Percentiles rank a stretch among this genome's conserved stretches.
Evolutionary conservation across 257 asterid genomes (phyloP).

Genomic region (Nicotiana paniculata): DNA sequence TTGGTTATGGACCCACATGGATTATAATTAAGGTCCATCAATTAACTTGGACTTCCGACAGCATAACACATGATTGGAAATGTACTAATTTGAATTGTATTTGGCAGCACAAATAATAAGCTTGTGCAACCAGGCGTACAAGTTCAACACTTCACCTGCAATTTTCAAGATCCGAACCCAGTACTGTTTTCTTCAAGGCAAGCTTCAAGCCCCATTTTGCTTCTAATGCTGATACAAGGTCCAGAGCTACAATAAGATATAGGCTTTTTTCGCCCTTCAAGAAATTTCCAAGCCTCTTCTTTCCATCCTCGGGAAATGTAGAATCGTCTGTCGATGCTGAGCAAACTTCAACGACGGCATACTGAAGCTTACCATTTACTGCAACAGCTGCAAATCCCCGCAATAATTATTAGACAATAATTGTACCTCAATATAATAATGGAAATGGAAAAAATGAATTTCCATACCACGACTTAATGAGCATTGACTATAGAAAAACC

Average conservation of each 20-base stretch:
- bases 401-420: background rate
- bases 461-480: background rate
- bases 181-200: constrained; percentile 49
- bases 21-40: background rate
- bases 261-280: constrained; percentile 46
- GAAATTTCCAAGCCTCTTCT: constrained; percentile 60
- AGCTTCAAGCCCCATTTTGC: constrained; percentile 85
- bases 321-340: constrained; percentile 34
- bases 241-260: constrained; percentile 68
- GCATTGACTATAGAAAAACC: background rate
- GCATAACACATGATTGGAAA: background rate
- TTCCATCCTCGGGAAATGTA: constrained; percentile 40
- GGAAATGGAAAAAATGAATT: background rate
- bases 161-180: constrained; percentile 85
- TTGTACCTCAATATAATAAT: background rate
- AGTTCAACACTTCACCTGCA: constrained; percentile 47
- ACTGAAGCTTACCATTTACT: constrained; percentile 82
- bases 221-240: constrained; percentile 81
- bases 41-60: background rate
- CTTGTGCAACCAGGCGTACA: background rate
- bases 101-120: background rate
- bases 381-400: constrained; percentile 68
- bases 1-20: background rate
- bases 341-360: constrained; percentile 79
- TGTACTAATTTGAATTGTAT: background rate